phyloP scores from a whole-genome alignment of 2,329 filamentous ascomycete genomes.

The Colletotrichum brevisporum region DNA sequence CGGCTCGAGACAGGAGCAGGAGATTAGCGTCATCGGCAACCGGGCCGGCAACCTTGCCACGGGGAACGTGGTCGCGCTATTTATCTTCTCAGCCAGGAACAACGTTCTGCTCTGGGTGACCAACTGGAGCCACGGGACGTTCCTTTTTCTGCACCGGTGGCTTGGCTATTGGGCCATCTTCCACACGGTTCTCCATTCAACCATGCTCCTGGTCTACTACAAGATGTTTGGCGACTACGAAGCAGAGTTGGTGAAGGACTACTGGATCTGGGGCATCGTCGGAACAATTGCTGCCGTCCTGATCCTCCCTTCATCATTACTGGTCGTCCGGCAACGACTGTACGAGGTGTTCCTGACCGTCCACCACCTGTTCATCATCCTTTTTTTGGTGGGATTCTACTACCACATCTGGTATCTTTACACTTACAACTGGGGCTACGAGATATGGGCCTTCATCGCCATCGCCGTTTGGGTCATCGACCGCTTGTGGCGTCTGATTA shows the following conservation, averaged over 20 bases:
- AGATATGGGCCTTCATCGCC: conserved; percentile 56
- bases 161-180: conserved; percentile 55
- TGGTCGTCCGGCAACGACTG: conserved; percentile 50
- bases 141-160: conserved; percentile 61
- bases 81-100: conserved; percentile 58
- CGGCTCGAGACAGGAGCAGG: conserved; percentile 23
- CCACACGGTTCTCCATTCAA: conserved; percentile 57
- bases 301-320: conserved; percentile 46
- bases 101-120: conserved; percentile 59
- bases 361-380: conserved; percentile 55
- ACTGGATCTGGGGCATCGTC: conserved; percentile 59
- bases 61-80: conserved; percentile 49
- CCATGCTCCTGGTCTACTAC: conserved; percentile 51
- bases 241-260: conserved; percentile 46
- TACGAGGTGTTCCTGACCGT: conserved; percentile 59
- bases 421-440: conserved; percentile 56
- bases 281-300: conserved; percentile 52
- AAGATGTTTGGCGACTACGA: conserved; percentile 46
- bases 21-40: conserved; percentile 48
- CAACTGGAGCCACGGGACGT: conserved; percentile 60
- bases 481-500: conserved; percentile 55
- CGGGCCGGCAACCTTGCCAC: conserved; percentile 54
- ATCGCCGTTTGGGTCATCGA: conserved; percentile 56
- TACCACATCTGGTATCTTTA: conserved; percentile 53
- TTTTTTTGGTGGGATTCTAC: conserved; percentile 57